phyloP scores from a whole-genome alignment of 441 rosid species.

The Euphorbia schlechtendalii region DNA sequence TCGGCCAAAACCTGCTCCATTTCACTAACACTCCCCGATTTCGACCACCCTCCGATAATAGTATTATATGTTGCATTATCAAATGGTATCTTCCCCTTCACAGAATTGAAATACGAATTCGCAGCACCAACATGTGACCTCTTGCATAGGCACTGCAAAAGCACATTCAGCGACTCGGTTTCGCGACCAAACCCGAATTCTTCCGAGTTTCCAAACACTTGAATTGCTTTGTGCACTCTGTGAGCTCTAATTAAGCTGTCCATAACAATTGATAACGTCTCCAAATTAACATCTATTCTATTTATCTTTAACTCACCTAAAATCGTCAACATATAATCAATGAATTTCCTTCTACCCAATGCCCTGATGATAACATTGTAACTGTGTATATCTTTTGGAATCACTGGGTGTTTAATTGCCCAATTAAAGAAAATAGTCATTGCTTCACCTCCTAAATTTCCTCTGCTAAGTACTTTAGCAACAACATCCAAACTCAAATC shows the following conservation, averaged over 20 bases:
- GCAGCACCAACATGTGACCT: slow-evolving; percentile 72
- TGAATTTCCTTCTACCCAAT: slow-evolving; percentile 65
- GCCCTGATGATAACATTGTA: slow-evolving; percentile 58
- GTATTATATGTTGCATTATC: slow-evolving; percentile 48
- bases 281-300: slow-evolving; percentile 33
- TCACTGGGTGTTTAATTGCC: slow-evolving; percentile 55
- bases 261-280: slow-evolving; percentile 48
- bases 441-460: slow-evolving; percentile 63
- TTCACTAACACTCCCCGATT: slow-evolving; percentile 48
- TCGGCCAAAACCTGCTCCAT: slow-evolving; percentile 54
- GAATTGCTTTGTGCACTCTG: slow-evolving; percentile 47
- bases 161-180: slow-evolving; percentile 53
- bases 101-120: slow-evolving; percentile 41
- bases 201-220: slow-evolving; percentile 42
- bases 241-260: slow-evolving; percentile 51
- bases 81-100: slow-evolving; percentile 44
- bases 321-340: slow-evolving; percentile 39
- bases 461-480: slow-evolving; percentile 52
- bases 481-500: slow-evolving; percentile 49
- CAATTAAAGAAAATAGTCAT: slow-evolving; percentile 67
- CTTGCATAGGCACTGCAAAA: slow-evolving; percentile 60
- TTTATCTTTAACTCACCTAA: slow-evolving; percentile 36
- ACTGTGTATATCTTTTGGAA: slow-evolving; percentile 37
- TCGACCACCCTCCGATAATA: slow-evolving; percentile 69
- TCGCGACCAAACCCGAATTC: slow-evolving; percentile 45